Conservation (phyloP, 768 basidiomycete species). For the Tremella mesenterica region DNA sequence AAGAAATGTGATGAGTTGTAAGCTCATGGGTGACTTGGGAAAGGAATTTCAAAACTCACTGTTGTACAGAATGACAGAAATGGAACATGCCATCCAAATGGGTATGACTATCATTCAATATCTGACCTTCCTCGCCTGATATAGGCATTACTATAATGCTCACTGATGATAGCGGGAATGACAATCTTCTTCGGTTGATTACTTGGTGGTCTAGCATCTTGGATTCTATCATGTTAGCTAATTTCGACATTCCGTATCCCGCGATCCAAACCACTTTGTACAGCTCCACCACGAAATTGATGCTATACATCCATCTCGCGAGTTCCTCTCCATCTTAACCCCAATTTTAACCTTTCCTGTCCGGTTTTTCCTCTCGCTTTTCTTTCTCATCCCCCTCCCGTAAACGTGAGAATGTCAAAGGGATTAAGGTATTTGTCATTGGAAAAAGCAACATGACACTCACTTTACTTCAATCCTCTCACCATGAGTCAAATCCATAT, state of each 20-base stretch:
- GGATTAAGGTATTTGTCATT: not conserved
- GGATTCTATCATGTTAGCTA: conserved; percentile 12
- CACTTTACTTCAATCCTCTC: conserved; percentile 40
- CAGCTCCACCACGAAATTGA: no score
- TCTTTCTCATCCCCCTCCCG: no score
- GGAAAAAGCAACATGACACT: conserved; percentile 3
- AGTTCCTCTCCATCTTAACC: no score
- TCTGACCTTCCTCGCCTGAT: not conserved
- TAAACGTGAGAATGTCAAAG: no score
- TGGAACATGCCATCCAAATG: conserved; percentile 83
- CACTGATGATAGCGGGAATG: conserved; percentile 40
- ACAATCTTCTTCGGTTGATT: conserved; percentile 40
- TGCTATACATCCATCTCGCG: no score
- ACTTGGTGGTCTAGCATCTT: conserved; percentile 16
- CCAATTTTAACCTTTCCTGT: no score
- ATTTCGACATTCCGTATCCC: no score
- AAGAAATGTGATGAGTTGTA: no score
- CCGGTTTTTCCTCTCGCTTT: no score
- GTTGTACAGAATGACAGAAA: conserved; percentile 91
- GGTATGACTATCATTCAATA: conserved; percentile 50
- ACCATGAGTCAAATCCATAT: conserved; percentile 25
- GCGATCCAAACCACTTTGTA: no score
- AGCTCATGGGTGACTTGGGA: no score
- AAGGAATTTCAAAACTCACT: conserved; percentile 56
- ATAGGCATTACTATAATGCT: no score